Base-by-base conservation (phyloP, 1,139 yeast genomes). In the Sugiyamaella grinbergsii region DNA sequence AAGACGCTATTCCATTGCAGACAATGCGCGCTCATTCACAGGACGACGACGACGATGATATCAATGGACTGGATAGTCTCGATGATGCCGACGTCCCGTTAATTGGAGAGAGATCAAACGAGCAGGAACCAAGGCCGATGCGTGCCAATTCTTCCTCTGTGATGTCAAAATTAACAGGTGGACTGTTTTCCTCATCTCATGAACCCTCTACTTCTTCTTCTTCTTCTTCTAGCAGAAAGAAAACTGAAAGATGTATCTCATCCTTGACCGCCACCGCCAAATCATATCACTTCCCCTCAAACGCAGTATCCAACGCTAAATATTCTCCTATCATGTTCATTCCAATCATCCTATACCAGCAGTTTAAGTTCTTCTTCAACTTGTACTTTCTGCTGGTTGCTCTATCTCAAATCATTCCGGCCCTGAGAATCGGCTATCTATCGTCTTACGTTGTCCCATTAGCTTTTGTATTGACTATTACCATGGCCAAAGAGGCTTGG, bases 361-460 rank as follows among this genome's bases (percentile, higher is more conserved):
- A 94, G 72, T 94, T 94, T 80, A 90, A 90, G 71, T 93, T 93
- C 68, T 94, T 94, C 69, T 94, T 90, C 77, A 94, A 94, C 69
- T 73, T 94, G 49, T 94, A 94, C 69, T 94, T 94, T 65, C 72
- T 94, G 50, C 66, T 94, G 36, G 98, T 94, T 57, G 98, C 98
- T 18, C 76, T 94, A 53, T 90, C 98, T 2, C 98, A 94, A 69
- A 83, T 85, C 3, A 77, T 94, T n/a, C 97, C 98, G 0, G 89
- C 83, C 11, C 75, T 94, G 53, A 76, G 98, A 58, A 93, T 94
- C 33, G 99, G 99, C 7, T 94, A 91, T 65, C 74, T 94, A 40
- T 86, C 96, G 1, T 87, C 97, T 2, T 94, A 94, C 66, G 77
- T 94, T 33, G 96, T 91, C 5, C 99, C 99, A 0, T 75, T 94